Percentiles rank a stretch among this genome's conserved stretches.
phyloP scores from a whole-genome alignment of 306 rosid species.

The Oxytropis ochrocephala region DNA sequence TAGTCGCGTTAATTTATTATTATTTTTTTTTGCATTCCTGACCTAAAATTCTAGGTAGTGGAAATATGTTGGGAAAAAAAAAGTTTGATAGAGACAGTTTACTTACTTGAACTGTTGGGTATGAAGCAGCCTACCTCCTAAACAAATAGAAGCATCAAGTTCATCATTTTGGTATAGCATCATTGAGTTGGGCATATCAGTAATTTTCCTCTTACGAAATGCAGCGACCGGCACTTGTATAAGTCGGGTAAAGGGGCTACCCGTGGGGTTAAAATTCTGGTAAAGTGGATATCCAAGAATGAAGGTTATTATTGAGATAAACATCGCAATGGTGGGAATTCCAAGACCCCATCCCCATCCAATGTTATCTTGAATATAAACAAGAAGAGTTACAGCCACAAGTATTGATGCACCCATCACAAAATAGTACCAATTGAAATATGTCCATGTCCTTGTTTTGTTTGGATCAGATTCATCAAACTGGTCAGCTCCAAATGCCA shows the following conservation, averaged over 20 bases:
- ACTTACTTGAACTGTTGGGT: conserved; percentile 58
- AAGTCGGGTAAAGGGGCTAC: conserved; percentile 94
- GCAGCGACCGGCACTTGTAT: conserved; percentile 69
- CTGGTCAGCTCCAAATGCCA: conserved; percentile 94
- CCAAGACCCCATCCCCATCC: conserved; percentile 98
- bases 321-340: conserved; percentile 73
- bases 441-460: conserved; percentile 66
- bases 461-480: conserved; percentile 70
- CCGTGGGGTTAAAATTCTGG: conserved; percentile 65
- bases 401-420: conserved; percentile 76
- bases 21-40: too few relatives aligned
- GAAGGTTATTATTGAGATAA: conserved; percentile 56
- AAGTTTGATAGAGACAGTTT: too few relatives aligned
- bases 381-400: conserved; percentile 82
- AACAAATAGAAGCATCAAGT: conserved; percentile 57
- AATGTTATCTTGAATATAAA: conserved; percentile 77
- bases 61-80: too few relatives aligned
- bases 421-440: conserved; percentile 94
- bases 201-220: conserved; percentile 50
- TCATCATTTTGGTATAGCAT: conserved; percentile 59
- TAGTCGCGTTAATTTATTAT: too few relatives aligned
- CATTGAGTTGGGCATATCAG: conserved; percentile 4
- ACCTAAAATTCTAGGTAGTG: too few relatives aligned
- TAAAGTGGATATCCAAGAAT: conserved; percentile 72
- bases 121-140: conserved; percentile 63